Evolutionary conservation across 2,329 filamentous ascomycete species (phyloP).

Genomic region (Sarocladiaceae sp.): DNA sequence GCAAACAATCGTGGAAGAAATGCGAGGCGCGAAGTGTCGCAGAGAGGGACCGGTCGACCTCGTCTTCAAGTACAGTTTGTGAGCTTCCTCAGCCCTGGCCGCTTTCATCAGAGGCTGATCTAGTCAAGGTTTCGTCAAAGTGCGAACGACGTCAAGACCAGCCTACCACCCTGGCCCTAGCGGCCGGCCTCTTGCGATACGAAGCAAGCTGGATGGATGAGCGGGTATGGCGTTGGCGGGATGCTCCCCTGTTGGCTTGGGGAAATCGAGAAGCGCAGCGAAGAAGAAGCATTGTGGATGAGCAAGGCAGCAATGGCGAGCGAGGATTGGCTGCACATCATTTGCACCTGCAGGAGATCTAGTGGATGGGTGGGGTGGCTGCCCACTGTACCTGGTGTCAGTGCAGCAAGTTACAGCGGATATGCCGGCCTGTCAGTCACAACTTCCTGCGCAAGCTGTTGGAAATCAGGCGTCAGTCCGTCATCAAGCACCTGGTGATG

Average conservation of each 20-base stretch:
- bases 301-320: background rate
- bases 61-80: background rate
- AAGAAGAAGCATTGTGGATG: background rate
- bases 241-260: background rate
- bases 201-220: slow-evolving; percentile 8
- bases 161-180: background rate
- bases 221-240: slow-evolving; percentile 1
- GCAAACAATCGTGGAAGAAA: too few species aligned
- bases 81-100: background rate
- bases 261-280: background rate
- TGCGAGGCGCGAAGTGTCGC: too few species aligned
- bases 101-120: background rate
- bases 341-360: background rate
- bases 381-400: too few species aligned
- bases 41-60: background rate
- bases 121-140: slow-evolving; percentile 5
- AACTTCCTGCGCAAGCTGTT: background rate
- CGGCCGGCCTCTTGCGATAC: slow-evolving; percentile 2
- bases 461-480: background rate
- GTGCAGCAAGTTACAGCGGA: background rate
- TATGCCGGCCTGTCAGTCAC: background rate
- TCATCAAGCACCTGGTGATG: too few species aligned
- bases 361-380: background rate
- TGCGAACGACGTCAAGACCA: slow-evolving; percentile 3
- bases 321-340: background rate